Evolutionary conservation across 1,284 basidiomycete genomes (phyloP), one percentile per base, ranked within the genome.

Genomic region (Schizopora paradoxa): DNA sequence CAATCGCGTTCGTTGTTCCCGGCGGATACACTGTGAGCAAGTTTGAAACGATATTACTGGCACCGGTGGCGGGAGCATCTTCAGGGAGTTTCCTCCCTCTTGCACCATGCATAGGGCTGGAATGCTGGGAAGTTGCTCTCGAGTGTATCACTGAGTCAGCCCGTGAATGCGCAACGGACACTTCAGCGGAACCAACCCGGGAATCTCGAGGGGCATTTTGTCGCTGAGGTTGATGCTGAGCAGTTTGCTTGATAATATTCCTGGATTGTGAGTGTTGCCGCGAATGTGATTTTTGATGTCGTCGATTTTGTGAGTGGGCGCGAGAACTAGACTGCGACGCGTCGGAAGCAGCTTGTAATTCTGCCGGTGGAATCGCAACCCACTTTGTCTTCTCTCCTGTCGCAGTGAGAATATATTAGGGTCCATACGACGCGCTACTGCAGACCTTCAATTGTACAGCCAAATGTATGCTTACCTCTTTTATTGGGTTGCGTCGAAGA

Each of bases 311-410:
- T 6, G 48, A 50, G 4, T 50, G 48, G 16, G 48, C 34, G 22
- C 45, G 45, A 47, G 51, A 49, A 48, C 54, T 40, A 44, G 61
- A 38, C 49, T 53, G 23, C 49, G 59, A 47, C 5, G 65, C 69
- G 53, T 79, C 77, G 18, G 70, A 73, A 23, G 76, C 69, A 4
- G 72, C 74, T 57, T 76, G 76, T 21, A 79, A 63, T 56, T 80
- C 77, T 52, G 71, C 66, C 1, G 74, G 62, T 1, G 78, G 74
- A 43, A 81, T 74, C 13, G 66, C 66, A 2, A 80, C 68, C 79
- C 79, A 81, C 61, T 79, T 81, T 11, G 67, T 59, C 62, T 77
- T 79, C 59, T 77, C 76, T 54, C 63, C 74, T 74, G 56, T 51
- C 23, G 25, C 22, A 35, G 44, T 37, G 41, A 42, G 27, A 33